phyloP scores from a whole-genome alignment of 2,329 filamentous ascomycete species.

The Trichothecium sympodiale region DNA sequence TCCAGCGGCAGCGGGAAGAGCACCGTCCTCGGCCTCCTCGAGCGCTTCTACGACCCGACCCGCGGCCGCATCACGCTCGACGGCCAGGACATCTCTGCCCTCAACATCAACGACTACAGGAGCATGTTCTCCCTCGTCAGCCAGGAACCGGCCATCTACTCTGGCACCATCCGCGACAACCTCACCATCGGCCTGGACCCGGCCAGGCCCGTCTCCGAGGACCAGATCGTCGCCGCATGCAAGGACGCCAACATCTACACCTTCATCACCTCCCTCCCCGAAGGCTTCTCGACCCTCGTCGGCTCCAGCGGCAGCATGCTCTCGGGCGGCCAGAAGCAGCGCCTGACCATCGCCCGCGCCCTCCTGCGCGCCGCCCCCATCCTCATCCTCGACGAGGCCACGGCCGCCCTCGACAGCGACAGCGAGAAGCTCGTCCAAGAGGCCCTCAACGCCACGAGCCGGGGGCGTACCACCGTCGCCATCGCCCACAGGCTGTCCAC shows the following conservation, averaged over 20 bases:
- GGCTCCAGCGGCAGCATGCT: slow-evolving; percentile 80
- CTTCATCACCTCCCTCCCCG: slow-evolving; percentile 78
- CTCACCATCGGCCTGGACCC: slow-evolving; percentile 70
- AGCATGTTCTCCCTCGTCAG: slow-evolving; percentile 76
- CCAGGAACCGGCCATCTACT: slow-evolving; percentile 90
- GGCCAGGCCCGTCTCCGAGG: slow-evolving; percentile 59
- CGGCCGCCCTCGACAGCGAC: slow-evolving; percentile 33
- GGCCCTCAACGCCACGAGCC: slow-evolving; percentile 66
- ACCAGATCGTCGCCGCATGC: slow-evolving; percentile 69
- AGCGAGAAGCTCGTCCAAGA: slow-evolving; percentile 78
- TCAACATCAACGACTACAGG: slow-evolving; percentile 83
- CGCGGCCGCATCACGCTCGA: slow-evolving; percentile 74
- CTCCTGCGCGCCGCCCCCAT: slow-evolving; percentile 82
- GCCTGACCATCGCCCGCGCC: slow-evolving; percentile 84
- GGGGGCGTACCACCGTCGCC: slow-evolving; percentile 77
- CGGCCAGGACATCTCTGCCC: slow-evolving; percentile 64
- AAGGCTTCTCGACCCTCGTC: slow-evolving; percentile 77
- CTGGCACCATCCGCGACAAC: slow-evolving; percentile 85
- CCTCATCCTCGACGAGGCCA: slow-evolving; percentile 27
- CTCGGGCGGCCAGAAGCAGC: slow-evolving; percentile 88
- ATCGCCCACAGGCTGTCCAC: slow-evolving; percentile 88
- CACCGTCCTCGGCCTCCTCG: slow-evolving; percentile 82
- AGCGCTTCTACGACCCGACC: slow-evolving; percentile 89
- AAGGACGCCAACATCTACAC: slow-evolving; percentile 92
- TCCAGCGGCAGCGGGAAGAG: slow-evolving; percentile 90